Evolutionary conservation across 2,329 filamentous ascomycete genomes (phyloP), one percentile per base, ranked within the genome.

Genomic region (Colletotrichum sp.): DNA sequence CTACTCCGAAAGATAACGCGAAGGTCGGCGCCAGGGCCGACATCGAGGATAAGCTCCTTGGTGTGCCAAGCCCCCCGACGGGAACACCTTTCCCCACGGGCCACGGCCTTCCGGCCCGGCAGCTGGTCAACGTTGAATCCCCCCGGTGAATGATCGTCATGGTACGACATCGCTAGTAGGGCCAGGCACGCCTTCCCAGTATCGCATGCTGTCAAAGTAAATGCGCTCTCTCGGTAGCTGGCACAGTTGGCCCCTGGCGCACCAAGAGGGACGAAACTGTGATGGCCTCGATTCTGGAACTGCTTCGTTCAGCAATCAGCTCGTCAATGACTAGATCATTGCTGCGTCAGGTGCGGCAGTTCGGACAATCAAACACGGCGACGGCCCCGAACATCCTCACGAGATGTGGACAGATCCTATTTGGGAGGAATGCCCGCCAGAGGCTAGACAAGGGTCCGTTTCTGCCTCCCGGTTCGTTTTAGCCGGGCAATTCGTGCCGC

Each of bases 321-420:
- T 66, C 16, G 34, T 30, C 16, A 34, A 71, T 71, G 44, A 22
- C 44, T 52, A 52, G 44, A 52, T 52, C 44, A 52, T 22, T 71
- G 64, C 64, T 76, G 72, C 59, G 57, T 57, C 64, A 78, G 69
- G 44, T 80, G 81, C 80, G 78, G 79, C 80, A 80, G 78, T 78
- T 80, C 79, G 77, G 81, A 69, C 80, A 81, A 82, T 82, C 80
- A 82, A 82, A 82, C 80, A 61, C 22, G 22, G 44, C 34, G 16
- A n/a, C 19, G 16, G 36, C 39, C n/a, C 27, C 29, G 25, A 64
- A 15, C 30, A 30, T 64, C 32, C 62, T 34, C 62, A 22, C n/a
- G n/a, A 64, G 34, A 64, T 25, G 32, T 39, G 34, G 63, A 64
- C 62, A 64, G 32, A 44, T 64, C 62, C 19, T 4, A 27, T 29